A percentile compares a stretch with the other conserved stretches of the same genome.
Evolutionary conservation across 768 basidiomycete species (phyloP).

Genomic region (Termitomyces sp.): DNA sequence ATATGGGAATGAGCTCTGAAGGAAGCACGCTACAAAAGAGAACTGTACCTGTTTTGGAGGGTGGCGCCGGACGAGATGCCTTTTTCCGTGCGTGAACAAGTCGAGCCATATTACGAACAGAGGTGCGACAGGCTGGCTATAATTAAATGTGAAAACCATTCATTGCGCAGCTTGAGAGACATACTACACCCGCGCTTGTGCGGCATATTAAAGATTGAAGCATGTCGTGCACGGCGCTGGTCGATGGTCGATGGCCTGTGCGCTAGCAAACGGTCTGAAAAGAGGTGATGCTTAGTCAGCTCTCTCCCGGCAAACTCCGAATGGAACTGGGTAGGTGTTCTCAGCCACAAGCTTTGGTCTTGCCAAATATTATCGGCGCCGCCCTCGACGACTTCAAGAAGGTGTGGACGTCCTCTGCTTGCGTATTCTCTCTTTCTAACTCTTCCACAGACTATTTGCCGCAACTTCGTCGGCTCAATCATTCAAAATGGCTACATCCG

Average conservation of each 20-base stretch:
- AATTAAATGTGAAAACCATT: background rate
- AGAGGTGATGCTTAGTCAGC: slow-evolving; percentile 28
- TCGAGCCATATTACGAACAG: slow-evolving; percentile 8
- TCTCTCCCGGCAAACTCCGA: slow-evolving; percentile 23
- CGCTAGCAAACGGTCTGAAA: slow-evolving; percentile 8
- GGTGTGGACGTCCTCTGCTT: slow-evolving; percentile 19
- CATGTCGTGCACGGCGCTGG: slow-evolving; percentile 1
- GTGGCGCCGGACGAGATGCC: background rate
- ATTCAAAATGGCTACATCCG: slow-evolving; percentile 63
- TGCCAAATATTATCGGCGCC: slow-evolving; percentile 29
- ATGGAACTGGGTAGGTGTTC: slow-evolving; percentile 31
- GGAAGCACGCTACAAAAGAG: background rate
- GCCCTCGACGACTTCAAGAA: slow-evolving; percentile 40
- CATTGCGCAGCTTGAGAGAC: background rate
- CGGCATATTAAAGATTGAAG: slow-evolving; percentile 1
- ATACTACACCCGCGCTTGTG: slow-evolving; percentile 1
- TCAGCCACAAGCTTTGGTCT: slow-evolving; percentile 32
- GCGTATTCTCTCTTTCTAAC: background rate
- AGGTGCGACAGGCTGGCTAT: background rate
- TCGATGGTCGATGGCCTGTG: background rate
- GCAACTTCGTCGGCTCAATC: slow-evolving; percentile 20
- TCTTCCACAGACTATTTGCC: slow-evolving; percentile 9
- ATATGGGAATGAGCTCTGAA: slow-evolving; percentile 1
- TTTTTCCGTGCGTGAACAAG: slow-evolving; percentile 2
- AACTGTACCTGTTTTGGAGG: slow-evolving; percentile 7